Evolutionary conservation across 192 early-diverging fungal species (phyloP), one percentile per base, ranked within the genome.

Genomic region (Allomyces macrogynus): DNA sequence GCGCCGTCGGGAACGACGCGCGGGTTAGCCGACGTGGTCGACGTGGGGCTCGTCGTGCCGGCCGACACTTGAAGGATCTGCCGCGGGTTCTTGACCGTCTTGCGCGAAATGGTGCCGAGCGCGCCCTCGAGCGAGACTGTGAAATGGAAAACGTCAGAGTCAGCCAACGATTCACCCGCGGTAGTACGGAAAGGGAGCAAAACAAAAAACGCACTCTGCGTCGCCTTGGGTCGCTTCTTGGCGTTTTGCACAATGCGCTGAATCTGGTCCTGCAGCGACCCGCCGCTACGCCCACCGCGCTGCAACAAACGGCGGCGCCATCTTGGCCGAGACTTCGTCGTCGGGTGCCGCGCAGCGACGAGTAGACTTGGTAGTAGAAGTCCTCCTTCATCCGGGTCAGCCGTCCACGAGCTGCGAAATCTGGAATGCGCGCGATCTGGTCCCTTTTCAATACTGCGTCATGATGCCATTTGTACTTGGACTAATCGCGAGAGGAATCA

Each of bases 361-460:
- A 14, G 49, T 14, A 57, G 49, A 57, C 49, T 68, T 95, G 90
- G 73, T 87, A 92, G 74, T 99, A 99, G 70, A 95, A 99, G 68
- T 99, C 95, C 65, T 95, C 94, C 7, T 83, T 77, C 24, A 84
- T 86, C n/a, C 25, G 95, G 95, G 70, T 95, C 90, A 62, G 91
- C 91, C 4, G 89, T 87, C n/a, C 3, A 92, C 89, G 40, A 99
- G 80, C 74, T 97, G 92, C 40, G 88, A 86, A 40, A 99, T 84
- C 74, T 99, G 95, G n/a, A 65, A 97, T 93, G 60, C 86, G 84
- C 54, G 92, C 83, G 72, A 99, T 90, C 43, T 85, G 82, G 64
- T 99, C 93, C 78, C 93, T 97, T 76, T 99, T 94, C n/a, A n/a
- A 65, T 84, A 81, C 66, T 87, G 84, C 10, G 87, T 87, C 95